Conservation (phyloP, 306 rosid species). For the Castanospermum australe region DNA sequence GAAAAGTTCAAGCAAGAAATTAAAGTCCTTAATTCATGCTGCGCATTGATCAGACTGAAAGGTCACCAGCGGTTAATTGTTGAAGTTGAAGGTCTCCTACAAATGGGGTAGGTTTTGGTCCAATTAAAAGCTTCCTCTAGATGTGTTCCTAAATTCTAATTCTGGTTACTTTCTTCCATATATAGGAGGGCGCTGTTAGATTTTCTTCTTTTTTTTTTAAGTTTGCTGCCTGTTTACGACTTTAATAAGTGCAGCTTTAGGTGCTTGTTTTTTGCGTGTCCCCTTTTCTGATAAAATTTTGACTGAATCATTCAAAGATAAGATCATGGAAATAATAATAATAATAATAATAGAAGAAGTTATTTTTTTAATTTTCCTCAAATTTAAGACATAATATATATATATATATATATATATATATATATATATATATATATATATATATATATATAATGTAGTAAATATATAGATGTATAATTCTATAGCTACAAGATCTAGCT, state of each 20-base stretch:
- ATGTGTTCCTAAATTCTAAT: not conserved
- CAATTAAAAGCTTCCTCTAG: not conserved
- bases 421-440: too few relatives aligned
- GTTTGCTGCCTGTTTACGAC: not conserved
- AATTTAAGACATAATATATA: not conserved
- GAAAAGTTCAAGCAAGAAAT: not conserved
- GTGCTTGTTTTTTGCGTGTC: not conserved
- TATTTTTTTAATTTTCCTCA: not conserved
- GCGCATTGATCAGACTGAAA: too few relatives aligned
- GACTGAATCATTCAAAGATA: not conserved
- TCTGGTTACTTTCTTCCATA: not conserved
- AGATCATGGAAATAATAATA: too few relatives aligned
- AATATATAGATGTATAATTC: too few relatives aligned
- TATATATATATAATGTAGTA: too few relatives aligned
- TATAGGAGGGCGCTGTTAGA: not conserved
- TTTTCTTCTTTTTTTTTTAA: too few relatives aligned
- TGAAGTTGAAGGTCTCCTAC: not conserved
- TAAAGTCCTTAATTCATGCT: not conserved
- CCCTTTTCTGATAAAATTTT: not conserved
- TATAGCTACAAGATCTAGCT: not conserved
- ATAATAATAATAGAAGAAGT: not conserved
- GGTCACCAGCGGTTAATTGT: not conserved
- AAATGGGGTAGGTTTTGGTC: not conserved
- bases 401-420: too few relatives aligned
- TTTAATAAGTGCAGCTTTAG: conserved; percentile 10